Evolutionary conservation across 1,139 yeast genomes (phyloP).

Genomic region (Pichia sp.): DNA sequence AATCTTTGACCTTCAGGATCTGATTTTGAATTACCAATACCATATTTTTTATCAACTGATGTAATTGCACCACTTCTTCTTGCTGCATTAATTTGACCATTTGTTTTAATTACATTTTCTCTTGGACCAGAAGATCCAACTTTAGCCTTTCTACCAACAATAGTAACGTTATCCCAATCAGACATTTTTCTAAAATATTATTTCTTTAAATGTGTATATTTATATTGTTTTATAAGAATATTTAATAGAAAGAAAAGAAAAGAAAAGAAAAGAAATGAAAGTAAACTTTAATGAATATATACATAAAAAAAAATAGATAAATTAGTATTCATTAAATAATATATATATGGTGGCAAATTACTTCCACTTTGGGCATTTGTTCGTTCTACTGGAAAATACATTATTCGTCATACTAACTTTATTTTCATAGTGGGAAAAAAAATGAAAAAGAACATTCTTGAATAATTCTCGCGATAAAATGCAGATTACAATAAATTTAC

Average conservation of each 20-base stretch:
- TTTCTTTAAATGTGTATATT: not conserved
- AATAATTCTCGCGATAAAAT: no score
- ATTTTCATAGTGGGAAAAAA: no score
- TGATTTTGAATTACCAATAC: conserved; percentile 55
- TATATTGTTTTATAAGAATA: not conserved
- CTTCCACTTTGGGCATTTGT: no score
- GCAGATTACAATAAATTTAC: no score
- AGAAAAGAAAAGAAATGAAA: no score
- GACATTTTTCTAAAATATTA: conserved; percentile 28
- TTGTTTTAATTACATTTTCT: conserved; percentile 73
- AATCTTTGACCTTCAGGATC: conserved; percentile 92
- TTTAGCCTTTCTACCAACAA: conserved; percentile 85
- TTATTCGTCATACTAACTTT: no score
- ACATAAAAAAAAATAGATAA: no score
- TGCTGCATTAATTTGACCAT: conserved; percentile 82
- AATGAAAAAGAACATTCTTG: no score
- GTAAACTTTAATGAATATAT: no score
- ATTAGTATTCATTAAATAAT: no score
- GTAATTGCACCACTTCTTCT: conserved; percentile 86
- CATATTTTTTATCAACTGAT: conserved; percentile 90
- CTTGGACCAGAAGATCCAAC: conserved; percentile 77
- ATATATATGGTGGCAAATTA: no score
- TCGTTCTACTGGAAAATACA: no score
- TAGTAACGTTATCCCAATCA: conserved; percentile 88
- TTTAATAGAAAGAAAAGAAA: not conserved